Conservation (phyloP, 805 yeast species). For the Nakazawaea sp. region DNA sequence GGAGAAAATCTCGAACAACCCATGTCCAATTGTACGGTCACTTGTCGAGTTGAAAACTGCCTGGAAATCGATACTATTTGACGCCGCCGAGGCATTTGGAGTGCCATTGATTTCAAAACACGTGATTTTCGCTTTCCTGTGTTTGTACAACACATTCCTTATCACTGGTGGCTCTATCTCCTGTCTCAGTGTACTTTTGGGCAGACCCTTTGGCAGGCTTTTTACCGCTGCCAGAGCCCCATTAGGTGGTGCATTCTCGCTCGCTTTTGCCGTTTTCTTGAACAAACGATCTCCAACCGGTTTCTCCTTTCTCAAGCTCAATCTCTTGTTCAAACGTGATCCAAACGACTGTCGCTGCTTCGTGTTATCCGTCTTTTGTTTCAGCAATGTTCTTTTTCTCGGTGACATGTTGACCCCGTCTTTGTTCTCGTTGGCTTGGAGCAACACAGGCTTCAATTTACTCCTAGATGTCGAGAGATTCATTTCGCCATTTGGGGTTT, state of each 20-base stretch:
- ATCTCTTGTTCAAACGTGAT: constrained; percentile 6
- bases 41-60: background rate
- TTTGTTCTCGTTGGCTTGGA: too few relatives aligned
- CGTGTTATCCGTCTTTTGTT: constrained; percentile 1
- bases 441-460: constrained; percentile 6
- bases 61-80: too few relatives aligned
- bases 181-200: background rate
- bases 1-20: constrained; percentile 52
- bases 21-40: constrained; percentile 54
- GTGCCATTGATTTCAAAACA: background rate
- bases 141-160: background rate
- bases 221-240: too few relatives aligned
- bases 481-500: too few relatives aligned
- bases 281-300: background rate
- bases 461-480: background rate
- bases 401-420: constrained; percentile 5
- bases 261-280: background rate
- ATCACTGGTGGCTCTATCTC: background rate
- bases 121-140: constrained; percentile 2
- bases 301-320: constrained; percentile 4
- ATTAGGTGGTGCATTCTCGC: too few relatives aligned
- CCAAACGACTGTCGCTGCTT: constrained; percentile 1
- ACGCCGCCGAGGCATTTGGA: too few relatives aligned
- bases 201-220: too few relatives aligned
- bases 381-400: constrained; percentile 5